Evolutionary conservation across 2,329 filamentous ascomycete genomes (phyloP).

Genomic region (Orbilia brochopaga): DNA sequence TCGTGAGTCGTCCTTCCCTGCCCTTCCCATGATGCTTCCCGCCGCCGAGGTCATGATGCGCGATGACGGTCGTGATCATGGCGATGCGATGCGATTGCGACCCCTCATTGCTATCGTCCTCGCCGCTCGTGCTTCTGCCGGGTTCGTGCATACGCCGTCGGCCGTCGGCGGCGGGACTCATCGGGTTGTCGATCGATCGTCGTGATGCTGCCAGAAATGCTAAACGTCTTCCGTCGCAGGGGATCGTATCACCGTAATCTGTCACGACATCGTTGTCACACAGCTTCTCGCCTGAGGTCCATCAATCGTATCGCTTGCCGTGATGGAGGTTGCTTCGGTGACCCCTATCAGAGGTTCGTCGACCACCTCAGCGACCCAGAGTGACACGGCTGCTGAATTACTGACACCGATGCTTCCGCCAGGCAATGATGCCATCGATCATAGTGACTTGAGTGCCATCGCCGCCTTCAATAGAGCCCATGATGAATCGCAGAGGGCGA

Average conservation of each 20-base stretch:
- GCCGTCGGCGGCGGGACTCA: not conserved
- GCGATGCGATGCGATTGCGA: constrained; percentile 17
- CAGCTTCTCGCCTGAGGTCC: not conserved
- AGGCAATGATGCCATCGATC: constrained; percentile 38
- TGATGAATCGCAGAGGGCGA: constrained; percentile 40
- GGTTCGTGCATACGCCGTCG: not conserved
- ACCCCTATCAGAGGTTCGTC: constrained; percentile 33
- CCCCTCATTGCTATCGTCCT: not conserved
- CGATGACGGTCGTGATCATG: not conserved
- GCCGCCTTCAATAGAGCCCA: constrained; percentile 47
- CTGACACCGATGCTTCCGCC: constrained; percentile 9
- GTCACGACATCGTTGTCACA: not conserved
- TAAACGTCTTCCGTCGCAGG: constrained; percentile 15
- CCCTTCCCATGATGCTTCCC: not conserved
- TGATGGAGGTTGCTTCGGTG: constrained; percentile 32
- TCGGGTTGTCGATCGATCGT: not conserved
- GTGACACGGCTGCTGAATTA: constrained; percentile 7
- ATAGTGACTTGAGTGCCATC: constrained; percentile 44
- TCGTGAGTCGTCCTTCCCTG: constrained; percentile 41
- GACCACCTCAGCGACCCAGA: not conserved
- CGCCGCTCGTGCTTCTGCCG: constrained; percentile 5
- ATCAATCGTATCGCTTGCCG: not conserved
- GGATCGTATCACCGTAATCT: not conserved
- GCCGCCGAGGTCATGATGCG: not conserved
- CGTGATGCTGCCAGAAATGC: constrained; percentile 10